Percentiles rank a stretch among this genome's conserved stretches.
phyloP scores from a whole-genome alignment of 2,329 filamentous ascomycete species.

The Exophiala sideris region DNA sequence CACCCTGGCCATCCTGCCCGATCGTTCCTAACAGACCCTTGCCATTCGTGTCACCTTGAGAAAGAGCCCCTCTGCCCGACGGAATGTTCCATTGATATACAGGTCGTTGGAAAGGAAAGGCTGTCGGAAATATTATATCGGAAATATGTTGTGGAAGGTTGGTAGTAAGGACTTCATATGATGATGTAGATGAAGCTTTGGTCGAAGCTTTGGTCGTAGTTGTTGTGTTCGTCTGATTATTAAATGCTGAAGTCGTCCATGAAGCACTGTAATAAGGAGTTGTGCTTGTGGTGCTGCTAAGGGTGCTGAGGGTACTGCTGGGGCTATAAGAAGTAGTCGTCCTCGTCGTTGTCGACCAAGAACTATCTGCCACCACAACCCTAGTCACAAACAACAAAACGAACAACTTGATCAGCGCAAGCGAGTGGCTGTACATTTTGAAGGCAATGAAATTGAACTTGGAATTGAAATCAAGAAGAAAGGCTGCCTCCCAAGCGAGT shows the following conservation, averaged over 20 bases:
- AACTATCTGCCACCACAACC: neutral
- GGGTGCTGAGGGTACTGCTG: too few relatives aligned
- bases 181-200: neutral
- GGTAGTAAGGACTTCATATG: neutral
- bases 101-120: neutral
- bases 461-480: neutral
- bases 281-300: neutral
- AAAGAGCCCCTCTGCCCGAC: constrained; percentile 7
- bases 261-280: neutral
- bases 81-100: constrained; percentile 6
- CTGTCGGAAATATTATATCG: constrained; percentile 8
- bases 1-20: neutral
- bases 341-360: neutral
- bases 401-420: constrained; percentile 6
- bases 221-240: neutral
- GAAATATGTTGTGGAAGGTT: constrained; percentile 8
- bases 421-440: constrained; percentile 8
- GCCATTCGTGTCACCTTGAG: constrained; percentile 11
- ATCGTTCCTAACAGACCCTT: constrained; percentile 3
- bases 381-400: constrained; percentile 6
- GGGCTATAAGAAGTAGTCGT: neutral
- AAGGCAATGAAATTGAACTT: neutral
- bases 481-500: constrained; percentile 5
- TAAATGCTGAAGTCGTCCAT: neutral
- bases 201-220: neutral